A percentile compares a stretch with the other conserved stretches of the same genome.
Evolutionary conservation across 2,329 filamentous ascomycete species (phyloP).

Genomic region (Colletotrichum incanum): DNA sequence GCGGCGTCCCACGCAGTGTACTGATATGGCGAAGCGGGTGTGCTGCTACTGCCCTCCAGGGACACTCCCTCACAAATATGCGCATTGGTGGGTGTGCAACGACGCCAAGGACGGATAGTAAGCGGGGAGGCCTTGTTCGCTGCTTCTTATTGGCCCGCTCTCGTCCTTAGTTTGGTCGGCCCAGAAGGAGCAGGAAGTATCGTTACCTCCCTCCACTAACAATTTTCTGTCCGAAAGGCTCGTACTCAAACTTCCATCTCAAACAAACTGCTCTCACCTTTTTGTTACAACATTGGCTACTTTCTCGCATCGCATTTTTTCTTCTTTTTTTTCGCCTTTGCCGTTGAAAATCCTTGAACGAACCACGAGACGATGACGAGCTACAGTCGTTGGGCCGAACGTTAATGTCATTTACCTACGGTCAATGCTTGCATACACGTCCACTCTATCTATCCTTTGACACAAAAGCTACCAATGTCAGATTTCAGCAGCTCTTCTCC

Average conservation of each 20-base stretch:
- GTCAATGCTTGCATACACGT: neutral
- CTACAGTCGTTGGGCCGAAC: neutral
- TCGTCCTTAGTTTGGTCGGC: neutral
- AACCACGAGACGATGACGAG: constrained; percentile 31
- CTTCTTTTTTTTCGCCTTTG: no score
- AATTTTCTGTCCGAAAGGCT: constrained; percentile 29
- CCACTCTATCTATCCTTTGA: neutral
- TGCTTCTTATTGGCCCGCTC: constrained; percentile 10
- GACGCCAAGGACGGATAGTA: constrained; percentile 31
- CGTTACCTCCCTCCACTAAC: constrained; percentile 16
- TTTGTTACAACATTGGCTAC: constrained; percentile 9
- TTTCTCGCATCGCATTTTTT: neutral
- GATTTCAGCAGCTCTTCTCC: neutral
- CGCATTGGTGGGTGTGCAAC: constrained; percentile 34
- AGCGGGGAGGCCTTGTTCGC: neutral
- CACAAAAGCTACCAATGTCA: neutral
- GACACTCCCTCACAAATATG: constrained; percentile 9
- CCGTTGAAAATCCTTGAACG: constrained; percentile 2
- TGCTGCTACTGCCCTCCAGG: constrained; percentile 21
- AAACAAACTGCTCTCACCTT: constrained; percentile 42
- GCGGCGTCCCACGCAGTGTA: neutral
- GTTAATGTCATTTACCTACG: neutral
- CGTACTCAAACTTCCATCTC: constrained; percentile 18
- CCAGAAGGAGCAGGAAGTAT: constrained; percentile 19
- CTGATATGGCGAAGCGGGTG: constrained; percentile 15